A percentile compares a stretch with the other conserved stretches of the same genome.
Evolutionary conservation across 805 yeast species (phyloP).

Genomic region (Starmera quercuum): DNA sequence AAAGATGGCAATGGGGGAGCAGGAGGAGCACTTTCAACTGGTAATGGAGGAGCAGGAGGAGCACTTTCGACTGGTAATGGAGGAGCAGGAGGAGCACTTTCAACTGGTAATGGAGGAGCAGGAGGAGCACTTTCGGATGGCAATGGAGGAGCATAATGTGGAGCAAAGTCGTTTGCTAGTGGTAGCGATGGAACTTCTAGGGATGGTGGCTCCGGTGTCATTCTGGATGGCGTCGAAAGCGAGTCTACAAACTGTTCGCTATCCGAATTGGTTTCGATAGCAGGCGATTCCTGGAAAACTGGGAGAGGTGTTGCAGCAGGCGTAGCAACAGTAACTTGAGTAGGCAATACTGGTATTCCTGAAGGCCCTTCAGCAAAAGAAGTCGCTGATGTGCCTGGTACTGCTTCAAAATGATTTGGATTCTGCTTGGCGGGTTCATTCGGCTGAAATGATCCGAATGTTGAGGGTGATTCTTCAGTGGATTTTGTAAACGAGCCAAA

Average conservation of each 20-base stretch:
- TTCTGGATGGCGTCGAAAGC: slow-evolving; percentile 15
- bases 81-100: slow-evolving; percentile 24
- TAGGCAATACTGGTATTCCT: too few species aligned
- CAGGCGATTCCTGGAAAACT: slow-evolving; percentile 16
- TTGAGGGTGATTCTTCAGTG: slow-evolving; percentile 8
- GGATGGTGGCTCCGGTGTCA: slow-evolving; percentile 14
- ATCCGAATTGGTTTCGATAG: slow-evolving; percentile 22
- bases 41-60: slow-evolving; percentile 20
- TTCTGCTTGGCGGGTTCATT: neutral
- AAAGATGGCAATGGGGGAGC: slow-evolving; percentile 9
- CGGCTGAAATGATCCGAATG: slow-evolving; percentile 9
- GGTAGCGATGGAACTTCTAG: slow-evolving; percentile 25
- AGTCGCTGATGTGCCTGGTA: slow-evolving; percentile 9
- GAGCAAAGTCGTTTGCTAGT: slow-evolving; percentile 20
- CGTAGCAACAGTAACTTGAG: slow-evolving; percentile 11
- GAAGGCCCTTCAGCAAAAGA: too few species aligned
- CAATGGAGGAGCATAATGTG: slow-evolving; percentile 22
- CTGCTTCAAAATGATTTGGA: neutral
- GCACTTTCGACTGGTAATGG: slow-evolving; percentile 22
- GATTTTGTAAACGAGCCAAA: slow-evolving; percentile 6
- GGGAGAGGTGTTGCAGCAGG: slow-evolving; percentile 21
- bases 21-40: slow-evolving; percentile 11
- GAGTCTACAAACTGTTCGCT: slow-evolving; percentile 7
- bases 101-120: slow-evolving; percentile 26
- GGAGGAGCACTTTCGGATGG: slow-evolving; percentile 25